phyloP scores from a whole-genome alignment of 805 yeast genomes.

The Diddensiella transvaalensis region DNA sequence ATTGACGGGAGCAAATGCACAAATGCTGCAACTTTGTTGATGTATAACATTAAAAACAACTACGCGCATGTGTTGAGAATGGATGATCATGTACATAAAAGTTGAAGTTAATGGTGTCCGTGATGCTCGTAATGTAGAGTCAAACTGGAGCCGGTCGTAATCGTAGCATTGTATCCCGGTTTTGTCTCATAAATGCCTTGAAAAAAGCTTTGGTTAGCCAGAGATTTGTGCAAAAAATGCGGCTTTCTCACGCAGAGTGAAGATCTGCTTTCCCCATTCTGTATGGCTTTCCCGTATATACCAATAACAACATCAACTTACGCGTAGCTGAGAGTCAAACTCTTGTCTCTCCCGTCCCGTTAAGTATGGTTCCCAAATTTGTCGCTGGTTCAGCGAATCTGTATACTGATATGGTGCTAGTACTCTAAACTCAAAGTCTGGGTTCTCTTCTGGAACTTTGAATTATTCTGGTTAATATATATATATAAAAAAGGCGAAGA shows the following conservation, averaged over 20 bases:
- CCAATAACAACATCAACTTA: slow-evolving; percentile 15
- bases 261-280: no score
- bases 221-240: not conserved
- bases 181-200: slow-evolving; percentile 24
- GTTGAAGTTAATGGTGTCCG: no score
- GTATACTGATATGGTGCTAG: slow-evolving; percentile 30
- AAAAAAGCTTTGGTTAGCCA: not conserved
- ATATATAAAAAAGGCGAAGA: not conserved
- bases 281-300: no score
- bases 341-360: slow-evolving; percentile 30
- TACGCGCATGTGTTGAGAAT: no score
- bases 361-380: slow-evolving; percentile 29
- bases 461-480: not conserved
- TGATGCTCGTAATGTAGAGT: not conserved
- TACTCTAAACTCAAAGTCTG: slow-evolving; percentile 15
- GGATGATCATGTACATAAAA: no score
- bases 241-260: no score
- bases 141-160: slow-evolving; percentile 33
- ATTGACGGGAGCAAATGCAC: no score
- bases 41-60: no score
- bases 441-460: not conserved
- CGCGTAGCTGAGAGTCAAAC: slow-evolving; percentile 29
- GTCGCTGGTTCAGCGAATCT: slow-evolving; percentile 30
- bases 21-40: no score
- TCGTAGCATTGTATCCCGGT: slow-evolving; percentile 22